A percentile compares a stretch with the other conserved stretches of the same genome.
Conservation (phyloP, 2,329 filamentous ascomycete species). For the Epichloe scottii region DNA sequence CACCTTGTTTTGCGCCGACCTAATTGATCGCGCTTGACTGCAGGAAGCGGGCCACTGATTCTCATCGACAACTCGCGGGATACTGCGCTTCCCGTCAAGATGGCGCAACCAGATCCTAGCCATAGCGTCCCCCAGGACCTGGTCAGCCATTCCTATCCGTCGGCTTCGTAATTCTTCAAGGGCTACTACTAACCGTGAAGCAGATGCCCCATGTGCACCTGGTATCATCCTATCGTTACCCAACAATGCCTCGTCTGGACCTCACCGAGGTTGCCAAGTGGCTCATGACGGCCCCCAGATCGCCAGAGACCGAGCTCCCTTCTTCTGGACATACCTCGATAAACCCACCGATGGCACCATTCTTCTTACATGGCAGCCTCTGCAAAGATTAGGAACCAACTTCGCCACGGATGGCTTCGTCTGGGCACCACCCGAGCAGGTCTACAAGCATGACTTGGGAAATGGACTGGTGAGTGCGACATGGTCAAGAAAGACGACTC, state of each 20-base stretch:
- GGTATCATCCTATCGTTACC: constrained; percentile 72
- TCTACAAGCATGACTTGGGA: constrained; percentile 60
- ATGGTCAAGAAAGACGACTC: background rate
- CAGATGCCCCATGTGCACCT: constrained; percentile 85
- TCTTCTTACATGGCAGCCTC: constrained; percentile 79
- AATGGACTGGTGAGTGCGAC: constrained; percentile 38
- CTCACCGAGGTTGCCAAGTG: constrained; percentile 70
- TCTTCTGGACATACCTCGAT: constrained; percentile 89
- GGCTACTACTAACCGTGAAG: constrained; percentile 9
- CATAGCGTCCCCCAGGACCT: constrained; percentile 30
- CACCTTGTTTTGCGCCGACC: background rate
- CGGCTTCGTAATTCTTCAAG: background rate
- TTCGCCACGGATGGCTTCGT: constrained; percentile 89
- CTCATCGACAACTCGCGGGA: background rate
- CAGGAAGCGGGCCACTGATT: background rate
- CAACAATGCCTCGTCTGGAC: constrained; percentile 56
- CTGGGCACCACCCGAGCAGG: constrained; percentile 73
- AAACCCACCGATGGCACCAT: constrained; percentile 70
- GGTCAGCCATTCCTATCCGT: constrained; percentile 16
- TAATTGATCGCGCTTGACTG: background rate
- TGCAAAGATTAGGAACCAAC: constrained; percentile 54
- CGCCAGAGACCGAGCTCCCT: constrained; percentile 69
- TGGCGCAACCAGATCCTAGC: constrained; percentile 30
- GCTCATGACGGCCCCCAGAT: constrained; percentile 76
- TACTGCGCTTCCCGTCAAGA: constrained; percentile 12